These are phyloP conservation scores for Diaporthe destruens DNA, from an alignment of 2,329 filamentous ascomycete species.

Conservation along the genomic window DNA sequence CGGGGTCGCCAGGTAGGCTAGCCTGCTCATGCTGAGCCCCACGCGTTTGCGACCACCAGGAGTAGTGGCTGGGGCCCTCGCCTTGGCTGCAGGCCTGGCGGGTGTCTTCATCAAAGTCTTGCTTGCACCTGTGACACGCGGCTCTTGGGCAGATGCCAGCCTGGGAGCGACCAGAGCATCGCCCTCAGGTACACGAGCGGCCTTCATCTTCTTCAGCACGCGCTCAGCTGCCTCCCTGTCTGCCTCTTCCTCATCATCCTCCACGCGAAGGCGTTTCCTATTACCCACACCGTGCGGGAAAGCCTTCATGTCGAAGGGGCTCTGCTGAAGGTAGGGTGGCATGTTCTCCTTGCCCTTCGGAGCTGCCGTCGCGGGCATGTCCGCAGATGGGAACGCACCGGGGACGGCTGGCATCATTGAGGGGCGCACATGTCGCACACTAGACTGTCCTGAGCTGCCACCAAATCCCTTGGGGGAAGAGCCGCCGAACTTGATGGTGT, in stretches of 20 bases:
- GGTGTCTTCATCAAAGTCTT: slow-evolving; percentile 36
- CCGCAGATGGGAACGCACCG: slow-evolving; percentile 63
- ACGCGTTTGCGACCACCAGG: slow-evolving; percentile 29
- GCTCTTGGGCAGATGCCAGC: slow-evolving; percentile 46
- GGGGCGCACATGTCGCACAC: slow-evolving; percentile 69
- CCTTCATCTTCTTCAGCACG: slow-evolving; percentile 71
- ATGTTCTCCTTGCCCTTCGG: slow-evolving; percentile 68
- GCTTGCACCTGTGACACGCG: slow-evolving; percentile 33
- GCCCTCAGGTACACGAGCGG: slow-evolving; percentile 61
- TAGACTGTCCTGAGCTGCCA: slow-evolving; percentile 68
- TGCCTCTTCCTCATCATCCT: slow-evolving; percentile 67
- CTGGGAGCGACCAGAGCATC: slow-evolving; percentile 66
- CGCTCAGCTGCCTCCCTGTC: slow-evolving; percentile 62
- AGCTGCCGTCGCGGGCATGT: slow-evolving; percentile 49
- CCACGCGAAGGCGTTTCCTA: slow-evolving; percentile 74
- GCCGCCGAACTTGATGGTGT: slow-evolving; percentile 70
- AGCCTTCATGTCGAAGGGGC: slow-evolving; percentile 53
- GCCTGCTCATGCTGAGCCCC: slow-evolving; percentile 35
- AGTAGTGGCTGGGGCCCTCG: slow-evolving; percentile 34
- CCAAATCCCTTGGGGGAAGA: slow-evolving; percentile 67
- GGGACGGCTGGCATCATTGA: slow-evolving; percentile 67
- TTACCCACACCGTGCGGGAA: slow-evolving; percentile 73
- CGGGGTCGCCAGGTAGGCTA: slow-evolving; percentile 39
- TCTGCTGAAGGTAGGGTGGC: slow-evolving; percentile 48
- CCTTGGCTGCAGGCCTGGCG: slow-evolving; percentile 32